phyloP scores from a whole-genome alignment of 108 stramenopile genomes.

The Nannochloropsis oceanica region DNA sequence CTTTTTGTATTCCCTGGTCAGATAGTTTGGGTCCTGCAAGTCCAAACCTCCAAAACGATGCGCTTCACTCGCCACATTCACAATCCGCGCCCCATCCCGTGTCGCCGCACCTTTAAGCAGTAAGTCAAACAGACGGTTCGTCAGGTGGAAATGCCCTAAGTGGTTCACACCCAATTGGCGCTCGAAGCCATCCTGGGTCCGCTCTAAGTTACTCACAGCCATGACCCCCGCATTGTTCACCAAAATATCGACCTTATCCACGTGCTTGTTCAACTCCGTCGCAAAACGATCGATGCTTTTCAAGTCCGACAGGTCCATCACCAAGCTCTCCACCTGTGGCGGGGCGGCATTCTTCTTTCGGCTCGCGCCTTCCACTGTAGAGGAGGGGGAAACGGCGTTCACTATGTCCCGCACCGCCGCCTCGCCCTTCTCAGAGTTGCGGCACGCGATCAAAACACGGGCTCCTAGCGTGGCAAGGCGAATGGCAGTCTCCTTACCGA shows the following conservation, averaged over 20 bases:
- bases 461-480: constrained; percentile 32
- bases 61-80: constrained; percentile 22
- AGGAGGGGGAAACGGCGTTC: background rate
- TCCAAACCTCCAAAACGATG: constrained; percentile 14
- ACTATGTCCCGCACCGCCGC: constrained; percentile 13
- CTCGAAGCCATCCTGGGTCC: constrained; percentile 41
- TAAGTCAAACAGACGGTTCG: constrained; percentile 48
- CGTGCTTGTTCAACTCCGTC: constrained; percentile 4
- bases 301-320: constrained; percentile 28
- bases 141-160: constrained; percentile 86
- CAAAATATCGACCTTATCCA: constrained; percentile 24
- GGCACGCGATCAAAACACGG: constrained; percentile 34
- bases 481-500: constrained; percentile 40
- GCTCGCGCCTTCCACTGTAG: background rate
- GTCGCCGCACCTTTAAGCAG: constrained; percentile 28
- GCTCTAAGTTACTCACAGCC: constrained; percentile 23
- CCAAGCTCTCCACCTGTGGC: constrained; percentile 10
- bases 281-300: constrained; percentile 27
- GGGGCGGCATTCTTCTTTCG: background rate
- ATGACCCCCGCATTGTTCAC: constrained; percentile 42
- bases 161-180: constrained; percentile 77
- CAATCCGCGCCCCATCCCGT: constrained; percentile 7
- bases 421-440: constrained; percentile 19
- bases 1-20: background rate
- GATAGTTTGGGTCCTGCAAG: constrained; percentile 24